phyloP scores from a whole-genome alignment of 495 filamentous ascomycete species.

The Penicillium dipodomyicola region DNA sequence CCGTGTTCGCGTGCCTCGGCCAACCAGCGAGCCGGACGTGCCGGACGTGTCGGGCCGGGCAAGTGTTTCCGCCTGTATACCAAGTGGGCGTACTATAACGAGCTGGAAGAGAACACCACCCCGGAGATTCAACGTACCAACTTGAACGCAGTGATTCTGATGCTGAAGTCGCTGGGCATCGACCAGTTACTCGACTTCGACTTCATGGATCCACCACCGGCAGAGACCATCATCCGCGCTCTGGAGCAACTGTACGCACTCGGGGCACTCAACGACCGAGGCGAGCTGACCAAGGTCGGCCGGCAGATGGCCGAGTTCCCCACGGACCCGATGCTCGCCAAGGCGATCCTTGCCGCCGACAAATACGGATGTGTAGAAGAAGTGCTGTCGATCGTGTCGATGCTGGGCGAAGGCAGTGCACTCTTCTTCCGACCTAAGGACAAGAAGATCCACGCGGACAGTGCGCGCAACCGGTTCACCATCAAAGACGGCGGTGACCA shows the following conservation, averaged over 20 bases:
- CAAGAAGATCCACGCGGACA: conserved; percentile 94
- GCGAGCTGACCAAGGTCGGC: conserved; percentile 87
- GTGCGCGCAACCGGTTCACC: conserved; percentile 88
- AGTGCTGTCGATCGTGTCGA: conserved; percentile 89
- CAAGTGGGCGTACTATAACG: conserved; percentile 90
- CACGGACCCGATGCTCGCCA: conserved; percentile 89
- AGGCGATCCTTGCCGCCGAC: conserved; percentile 85
- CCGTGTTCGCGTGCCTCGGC: conserved; percentile 93
- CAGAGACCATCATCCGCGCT: conserved; percentile 86
- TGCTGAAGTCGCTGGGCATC: conserved; percentile 88
- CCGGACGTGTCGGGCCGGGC: conserved; percentile 87
- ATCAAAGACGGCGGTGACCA: conserved; percentile 92
- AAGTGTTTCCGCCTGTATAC: conserved; percentile 96
- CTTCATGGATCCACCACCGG: conserved; percentile 92
- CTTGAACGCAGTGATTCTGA: conserved; percentile 76
- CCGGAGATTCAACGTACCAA: conserved; percentile 95
- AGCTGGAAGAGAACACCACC: conserved; percentile 87
- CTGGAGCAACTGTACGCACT: conserved; percentile 92
- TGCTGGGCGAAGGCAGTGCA: conserved; percentile 84
- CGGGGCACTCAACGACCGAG: conserved; percentile 83
- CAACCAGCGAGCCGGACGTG: conserved; percentile 88
- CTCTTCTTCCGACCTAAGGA: conserved; percentile 97
- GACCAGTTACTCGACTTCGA: conserved; percentile 94
- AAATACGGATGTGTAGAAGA: conserved; percentile 90
- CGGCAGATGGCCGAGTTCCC: conserved; percentile 98